Evolutionary conservation across 495 filamentous ascomycete species (phyloP).

Genomic region (Hypomontagnella monticulosa): DNA sequence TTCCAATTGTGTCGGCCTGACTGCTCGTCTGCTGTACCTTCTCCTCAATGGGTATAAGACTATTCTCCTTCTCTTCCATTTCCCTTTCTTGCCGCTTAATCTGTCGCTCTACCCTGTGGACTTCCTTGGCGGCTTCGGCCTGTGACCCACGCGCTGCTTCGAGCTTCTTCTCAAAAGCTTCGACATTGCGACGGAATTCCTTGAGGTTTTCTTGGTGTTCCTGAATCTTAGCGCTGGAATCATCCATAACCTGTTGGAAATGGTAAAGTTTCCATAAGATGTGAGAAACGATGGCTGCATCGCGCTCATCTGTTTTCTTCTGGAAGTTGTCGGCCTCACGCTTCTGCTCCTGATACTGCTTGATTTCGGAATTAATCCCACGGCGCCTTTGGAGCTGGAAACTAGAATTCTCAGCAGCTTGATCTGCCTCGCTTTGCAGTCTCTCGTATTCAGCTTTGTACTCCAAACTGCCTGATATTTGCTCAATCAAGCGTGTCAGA

Average conservation of each 20-base stretch:
- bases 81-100: conserved; percentile 90
- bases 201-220: conserved; percentile 96
- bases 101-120: conserved; percentile 79
- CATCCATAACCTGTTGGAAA: conserved; percentile 92
- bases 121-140: conserved; percentile 78
- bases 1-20: conserved; percentile 71
- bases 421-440: conserved; percentile 83
- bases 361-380: conserved; percentile 97
- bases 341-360: conserved; percentile 97
- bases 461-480: conserved; percentile 95
- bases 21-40: conserved; percentile 85
- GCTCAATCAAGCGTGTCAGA: conserved; percentile 94
- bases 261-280: conserved; percentile 97
- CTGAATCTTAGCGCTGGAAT: conserved; percentile 89
- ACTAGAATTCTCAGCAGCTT: conserved; percentile 86
- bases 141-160: conserved; percentile 90
- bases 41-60: conserved; percentile 87
- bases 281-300: conserved; percentile 92
- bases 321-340: conserved; percentile 93
- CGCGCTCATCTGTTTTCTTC: conserved; percentile 85
- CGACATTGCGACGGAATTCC: conserved; percentile 86
- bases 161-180: conserved; percentile 82
- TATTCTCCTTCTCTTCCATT: conserved; percentile 85
- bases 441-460: conserved; percentile 95
- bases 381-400: conserved; percentile 87